A percentile compares a stretch with the other conserved stretches of the same genome.
These are phyloP conservation scores for Neocatenulostroma microsporum DNA, from an alignment of 2,329 filamentous ascomycete species.

Conservation along the genomic window DNA sequence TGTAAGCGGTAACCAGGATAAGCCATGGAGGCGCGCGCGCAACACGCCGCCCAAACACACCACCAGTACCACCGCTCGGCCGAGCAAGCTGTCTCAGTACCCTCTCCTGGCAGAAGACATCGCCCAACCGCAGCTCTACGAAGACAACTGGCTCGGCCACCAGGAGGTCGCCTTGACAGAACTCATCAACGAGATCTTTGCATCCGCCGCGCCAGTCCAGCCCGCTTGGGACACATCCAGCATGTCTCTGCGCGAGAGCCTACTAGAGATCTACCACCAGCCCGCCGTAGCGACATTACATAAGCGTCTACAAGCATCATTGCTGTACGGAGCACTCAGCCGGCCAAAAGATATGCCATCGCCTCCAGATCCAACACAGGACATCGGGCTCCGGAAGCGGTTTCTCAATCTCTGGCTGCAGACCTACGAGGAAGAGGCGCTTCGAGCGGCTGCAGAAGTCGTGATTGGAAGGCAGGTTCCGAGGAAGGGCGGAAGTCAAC, in stretches of 20 bases:
- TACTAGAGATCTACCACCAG: slow-evolving; percentile 50
- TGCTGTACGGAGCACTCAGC: slow-evolving; percentile 51
- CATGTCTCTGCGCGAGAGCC: slow-evolving; percentile 35
- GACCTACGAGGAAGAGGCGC: slow-evolving; percentile 46
- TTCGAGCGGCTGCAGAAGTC: slow-evolving; percentile 50
- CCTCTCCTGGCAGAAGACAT: slow-evolving; percentile 49
- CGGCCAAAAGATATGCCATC: slow-evolving; percentile 46
- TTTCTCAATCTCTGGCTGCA: slow-evolving; percentile 53
- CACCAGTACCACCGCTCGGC: no score
- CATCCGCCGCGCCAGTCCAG: slow-evolving; percentile 28
- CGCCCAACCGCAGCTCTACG: slow-evolving; percentile 50
- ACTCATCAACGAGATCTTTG: slow-evolving; percentile 50
- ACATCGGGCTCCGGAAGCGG: slow-evolving; percentile 50
- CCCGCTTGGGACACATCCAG: neutral
- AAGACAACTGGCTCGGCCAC: slow-evolving; percentile 55
- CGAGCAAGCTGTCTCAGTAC: slow-evolving; percentile 33
- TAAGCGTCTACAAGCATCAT: slow-evolving; percentile 51
- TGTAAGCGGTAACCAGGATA: no score
- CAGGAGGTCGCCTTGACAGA: slow-evolving; percentile 56
- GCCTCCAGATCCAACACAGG: slow-evolving; percentile 43
- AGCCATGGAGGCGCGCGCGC: neutral
- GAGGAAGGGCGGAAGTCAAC: neutral
- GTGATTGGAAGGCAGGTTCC: slow-evolving; percentile 47
- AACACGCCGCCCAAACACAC: no score
- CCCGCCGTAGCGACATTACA: slow-evolving; percentile 45